These are phyloP conservation scores for Pontederia crassipes DNA, from an alignment of 176 grass and related monocot species.

Conservation along the genomic window DNA sequence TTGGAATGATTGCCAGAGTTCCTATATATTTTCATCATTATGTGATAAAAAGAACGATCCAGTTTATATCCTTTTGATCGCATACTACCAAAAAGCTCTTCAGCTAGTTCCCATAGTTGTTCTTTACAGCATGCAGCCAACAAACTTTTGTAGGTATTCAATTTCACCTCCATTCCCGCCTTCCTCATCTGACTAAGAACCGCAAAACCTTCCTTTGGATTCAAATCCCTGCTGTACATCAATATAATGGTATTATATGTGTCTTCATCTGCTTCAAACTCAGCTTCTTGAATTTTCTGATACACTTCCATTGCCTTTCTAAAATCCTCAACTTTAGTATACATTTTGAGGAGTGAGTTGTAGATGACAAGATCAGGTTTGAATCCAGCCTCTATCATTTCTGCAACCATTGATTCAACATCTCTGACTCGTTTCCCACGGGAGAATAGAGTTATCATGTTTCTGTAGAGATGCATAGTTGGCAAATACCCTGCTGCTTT, in stretches of 20 bases:
- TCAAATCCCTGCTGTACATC: conserved; percentile 77
- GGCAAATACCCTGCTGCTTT: conserved; percentile 86
- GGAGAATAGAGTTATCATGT: conserved; percentile 65
- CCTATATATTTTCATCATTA: conserved; percentile 92
- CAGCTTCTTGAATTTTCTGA: conserved; percentile 48
- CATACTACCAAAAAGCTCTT: conserved; percentile 68
- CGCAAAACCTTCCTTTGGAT: conserved; percentile 74
- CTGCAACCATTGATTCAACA: conserved; percentile 71
- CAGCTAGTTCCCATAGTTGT: conserved; percentile 69
- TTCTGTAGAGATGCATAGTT: conserved; percentile 73
- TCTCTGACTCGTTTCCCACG: conserved; percentile 56
- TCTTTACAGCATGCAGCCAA: conserved; percentile 68
- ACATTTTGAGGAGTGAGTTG: conserved; percentile 75
- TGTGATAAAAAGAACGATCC: conserved; percentile 75
- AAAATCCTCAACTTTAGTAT: conserved; percentile 56
- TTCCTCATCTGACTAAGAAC: conserved; percentile 73
- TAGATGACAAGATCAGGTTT: conserved; percentile 59
- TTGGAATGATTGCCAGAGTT: conserved; percentile 65
- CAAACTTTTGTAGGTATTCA: conserved; percentile 89
- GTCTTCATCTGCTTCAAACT: conserved; percentile 67
- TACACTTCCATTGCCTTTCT: conserved; percentile 64
- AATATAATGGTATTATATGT: conserved; percentile 82
- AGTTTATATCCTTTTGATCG: conserved; percentile 49
- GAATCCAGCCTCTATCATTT: conserved; percentile 68
- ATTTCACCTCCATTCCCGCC: conserved; percentile 53